Percentiles rank a stretch among this genome's conserved stretches.
These are phyloP conservation scores for Citrus inodora DNA, from an alignment of 345 rosid genomes.

Conservation along the genomic window DNA sequence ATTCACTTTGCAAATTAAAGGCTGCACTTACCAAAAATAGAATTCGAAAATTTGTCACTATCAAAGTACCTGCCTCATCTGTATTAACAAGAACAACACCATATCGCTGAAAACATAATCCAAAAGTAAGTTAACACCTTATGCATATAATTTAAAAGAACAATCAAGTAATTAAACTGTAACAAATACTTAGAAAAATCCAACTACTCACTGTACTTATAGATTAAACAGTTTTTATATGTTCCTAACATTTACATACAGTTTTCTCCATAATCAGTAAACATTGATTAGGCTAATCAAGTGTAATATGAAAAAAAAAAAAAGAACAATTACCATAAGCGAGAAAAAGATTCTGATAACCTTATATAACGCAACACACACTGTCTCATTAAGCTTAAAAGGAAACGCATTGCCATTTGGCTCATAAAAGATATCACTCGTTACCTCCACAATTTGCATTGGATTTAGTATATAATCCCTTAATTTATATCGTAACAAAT, in stretches of 20 bases:
- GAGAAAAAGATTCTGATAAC: too few relatives aligned
- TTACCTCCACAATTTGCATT: too few relatives aligned
- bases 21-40: conserved; percentile 74
- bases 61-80: conserved; percentile 75
- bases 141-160: not conserved
- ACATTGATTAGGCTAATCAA: not conserved
- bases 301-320: too few relatives aligned
- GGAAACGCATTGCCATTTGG: too few relatives aligned
- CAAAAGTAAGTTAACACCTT: not conserved
- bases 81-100: conserved; percentile 90
- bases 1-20: not conserved
- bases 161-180: not conserved
- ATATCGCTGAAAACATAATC: conserved; percentile 50
- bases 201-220: not conserved
- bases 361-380: too few relatives aligned
- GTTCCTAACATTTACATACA: not conserved
- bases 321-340: too few relatives aligned
- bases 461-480: not conserved
- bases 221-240: not conserved
- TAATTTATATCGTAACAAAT: too few relatives aligned
- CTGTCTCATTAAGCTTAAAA: too few relatives aligned
- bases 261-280: not conserved
- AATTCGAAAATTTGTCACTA: conserved; percentile 89
- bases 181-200: not conserved
- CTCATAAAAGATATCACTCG: too few relatives aligned